Base-by-base conservation (phyloP, 495 filamentous ascomycete genomes). In the Melanomma pulvis-pyrius region DNA sequence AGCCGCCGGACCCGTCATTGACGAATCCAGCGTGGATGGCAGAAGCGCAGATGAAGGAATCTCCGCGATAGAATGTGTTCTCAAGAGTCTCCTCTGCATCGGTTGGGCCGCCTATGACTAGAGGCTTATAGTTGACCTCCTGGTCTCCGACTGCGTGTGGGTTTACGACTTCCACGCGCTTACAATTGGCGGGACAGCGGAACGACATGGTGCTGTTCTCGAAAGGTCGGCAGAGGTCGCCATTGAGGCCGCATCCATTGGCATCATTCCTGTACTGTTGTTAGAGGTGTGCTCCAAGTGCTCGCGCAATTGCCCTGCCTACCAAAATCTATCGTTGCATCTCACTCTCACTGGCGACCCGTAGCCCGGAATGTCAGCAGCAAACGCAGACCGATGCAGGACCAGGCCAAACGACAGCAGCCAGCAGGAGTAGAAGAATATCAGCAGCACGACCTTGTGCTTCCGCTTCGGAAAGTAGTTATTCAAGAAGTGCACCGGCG, bases 321-420 rank as follows among this genome's bases (percentile, higher is more conserved):
- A 82, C 84, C 84, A 87, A 65, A 83, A 79, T 52, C 80, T 77
- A 49, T 78, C 74, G 50, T 75, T 75, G 74, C 84, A 87, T 22
- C 78, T 77, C 26, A 86, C 72, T 57, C 79, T 78, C 21, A 81
- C 77, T 2, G 78, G 78, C 3, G 65, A 61, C 3, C 76, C 77
- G 61, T 79, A 69, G 15, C 75, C 77, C 0, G 69, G 69, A 12
- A 80, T 73, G 36, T 74, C 73, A 8, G 65, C 67, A 1, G 78
- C 65, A 65, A 77, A 79, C 3, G 74, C 71, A 56, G 76, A 78
- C 56, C 73, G 71, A 49, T 76, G 73, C 46, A 80, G 64, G 11
- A 80, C 71, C 54, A 76, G 44, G 5, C 66, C 60, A 65, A 80
- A 80, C 2, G 61, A 57, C 32, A 78, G 49, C 13, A 79, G 49